These are phyloP conservation scores for Saccharomyces hybrid DNA, from an alignment of 1,139 yeast genomes.

Conservation along the genomic window DNA sequence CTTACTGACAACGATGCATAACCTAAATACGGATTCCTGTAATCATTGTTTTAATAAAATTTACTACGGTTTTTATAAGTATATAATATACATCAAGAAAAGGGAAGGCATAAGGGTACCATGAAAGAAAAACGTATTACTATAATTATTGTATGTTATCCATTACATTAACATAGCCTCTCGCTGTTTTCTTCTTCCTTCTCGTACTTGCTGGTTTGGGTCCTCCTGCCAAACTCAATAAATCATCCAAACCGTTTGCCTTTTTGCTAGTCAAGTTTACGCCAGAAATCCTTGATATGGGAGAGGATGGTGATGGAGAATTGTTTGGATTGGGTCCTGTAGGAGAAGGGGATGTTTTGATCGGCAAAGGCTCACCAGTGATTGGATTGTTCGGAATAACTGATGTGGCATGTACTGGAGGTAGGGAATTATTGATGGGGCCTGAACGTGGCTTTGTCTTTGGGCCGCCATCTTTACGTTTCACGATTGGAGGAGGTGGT, in stretches of 20 bases:
- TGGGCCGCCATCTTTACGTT: conserved; percentile 32
- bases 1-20: not conserved
- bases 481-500: conserved; percentile 59
- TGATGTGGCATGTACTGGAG: not conserved
- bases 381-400: conserved; percentile 2
- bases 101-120: not conserved
- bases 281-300: conserved; percentile 2
- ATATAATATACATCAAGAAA: not conserved
- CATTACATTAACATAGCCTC: conserved; percentile 80
- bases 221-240: conserved; percentile 37
- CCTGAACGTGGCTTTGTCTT: conserved; percentile 31
- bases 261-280: conserved; percentile 20
- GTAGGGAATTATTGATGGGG: not conserved
- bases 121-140: not conserved
- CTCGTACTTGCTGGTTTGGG: conserved; percentile 33
- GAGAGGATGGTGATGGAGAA: conserved; percentile 8
- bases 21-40: not conserved
- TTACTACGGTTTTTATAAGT: not conserved
- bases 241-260: conserved; percentile 56
- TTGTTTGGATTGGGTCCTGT: not conserved
- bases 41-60: not conserved
- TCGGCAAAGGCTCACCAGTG: not conserved
- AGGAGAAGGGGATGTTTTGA: not conserved
- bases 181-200: conserved; percentile 45
- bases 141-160: conserved; percentile 31